Evolutionary conservation across 441 rosid species (phyloP).

Genomic region (Biscutella auriculata): DNA sequence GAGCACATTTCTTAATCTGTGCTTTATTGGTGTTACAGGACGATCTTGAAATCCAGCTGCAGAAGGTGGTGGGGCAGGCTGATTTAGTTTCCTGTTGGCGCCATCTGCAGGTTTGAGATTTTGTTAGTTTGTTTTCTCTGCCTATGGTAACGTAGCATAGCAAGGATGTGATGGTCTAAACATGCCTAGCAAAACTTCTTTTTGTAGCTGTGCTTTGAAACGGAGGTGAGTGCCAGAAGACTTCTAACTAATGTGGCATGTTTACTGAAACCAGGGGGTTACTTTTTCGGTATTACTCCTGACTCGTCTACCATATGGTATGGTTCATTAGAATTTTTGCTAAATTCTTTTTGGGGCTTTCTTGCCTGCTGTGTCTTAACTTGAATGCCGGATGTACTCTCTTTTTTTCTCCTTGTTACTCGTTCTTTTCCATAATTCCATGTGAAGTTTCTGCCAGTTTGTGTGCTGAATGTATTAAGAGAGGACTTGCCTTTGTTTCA

Average conservation of each 20-base stretch:
- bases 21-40: slow-evolving; percentile 35
- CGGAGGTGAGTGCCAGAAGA: slow-evolving; percentile 80
- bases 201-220: slow-evolving; percentile 75
- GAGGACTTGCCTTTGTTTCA: neutral
- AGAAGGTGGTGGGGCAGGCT: slow-evolving; percentile 48
- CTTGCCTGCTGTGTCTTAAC: neutral
- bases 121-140: neutral
- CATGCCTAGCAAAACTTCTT: neutral
- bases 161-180: slow-evolving; percentile 1
- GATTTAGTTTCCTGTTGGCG: slow-evolving; percentile 90
- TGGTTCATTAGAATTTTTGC: too few species aligned
- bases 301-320: slow-evolving; percentile 99
- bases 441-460: neutral
- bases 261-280: slow-evolving; percentile 89
- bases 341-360: neutral
- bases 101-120: slow-evolving; percentile 62
- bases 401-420: neutral
- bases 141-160: neutral
- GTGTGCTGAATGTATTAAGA: neutral
- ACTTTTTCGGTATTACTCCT: slow-evolving; percentile 87
- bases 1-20: neutral
- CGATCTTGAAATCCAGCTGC: slow-evolving; percentile 39
- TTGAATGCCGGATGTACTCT: neutral
- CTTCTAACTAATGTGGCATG: slow-evolving; percentile 71
- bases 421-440: neutral